Base-by-base conservation (phyloP, 345 rosid species). In the Hibiscus mutabilis region DNA sequence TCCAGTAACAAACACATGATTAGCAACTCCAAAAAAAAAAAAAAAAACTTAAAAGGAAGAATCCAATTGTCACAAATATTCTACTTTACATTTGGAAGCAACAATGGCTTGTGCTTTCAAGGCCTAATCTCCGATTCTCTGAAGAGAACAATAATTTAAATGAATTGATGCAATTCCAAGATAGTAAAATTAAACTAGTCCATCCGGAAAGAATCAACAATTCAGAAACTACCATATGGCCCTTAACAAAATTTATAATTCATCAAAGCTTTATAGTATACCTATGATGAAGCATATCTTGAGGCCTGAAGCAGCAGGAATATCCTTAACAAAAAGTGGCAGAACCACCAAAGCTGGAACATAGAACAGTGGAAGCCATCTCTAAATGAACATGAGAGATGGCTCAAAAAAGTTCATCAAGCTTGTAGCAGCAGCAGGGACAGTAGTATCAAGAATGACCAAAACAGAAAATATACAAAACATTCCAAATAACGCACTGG, bases 331-430 rank as follows among this genome's bases (percentile, higher is more conserved):
- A 37, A 97, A 88, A 58, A 93, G 92, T 4, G 98, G 98, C 81
- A 93, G 79, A 60, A 91, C 91, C 13, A 93, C 98, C 69, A 93
- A 81, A 18, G 91, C 90, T 40, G 98, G 98, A 60, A 93, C 97
- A 31, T 93, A 93, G 80, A 93, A 93, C 89, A 91, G 76, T 0
- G 98, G 98, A 75, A 93, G 92, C 97, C 97, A 93, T 84, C 96
- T 89, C 52, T 93, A 97, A 29, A 93, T 91, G 80, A 93, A 93
- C 59, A 88, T 25, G 71, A 93, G 79, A 8, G 91, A 96, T 13
- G 96, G 98, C 80, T 93, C 82, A 65, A 93, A 93, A 82, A 93
- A 93, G 71, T 77, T 79, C 91, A 87, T 84, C 86, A 91, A 69
- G 59, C 81, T 70, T 1, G 78, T 79, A 0, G 98, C 97, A 16